These are phyloP conservation scores for Cryphonectria carpinicola DNA, from an alignment of 2,329 filamentous ascomycete genomes.

Conservation along the genomic window DNA sequence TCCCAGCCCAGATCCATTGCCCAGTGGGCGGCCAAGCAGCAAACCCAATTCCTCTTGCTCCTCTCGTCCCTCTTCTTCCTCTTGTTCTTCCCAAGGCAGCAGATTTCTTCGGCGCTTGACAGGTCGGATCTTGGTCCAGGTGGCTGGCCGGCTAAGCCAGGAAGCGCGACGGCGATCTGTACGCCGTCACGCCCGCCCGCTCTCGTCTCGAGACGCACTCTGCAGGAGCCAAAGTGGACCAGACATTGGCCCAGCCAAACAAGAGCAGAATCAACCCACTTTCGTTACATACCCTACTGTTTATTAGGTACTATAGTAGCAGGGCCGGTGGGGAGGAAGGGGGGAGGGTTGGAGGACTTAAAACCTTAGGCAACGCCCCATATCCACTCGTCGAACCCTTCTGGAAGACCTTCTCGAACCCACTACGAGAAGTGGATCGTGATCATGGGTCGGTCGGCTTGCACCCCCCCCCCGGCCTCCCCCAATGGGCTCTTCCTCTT, in stretches of 20 bases:
- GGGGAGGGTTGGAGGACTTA: neutral
- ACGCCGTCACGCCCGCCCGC: neutral
- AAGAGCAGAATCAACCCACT: slow-evolving; percentile 2
- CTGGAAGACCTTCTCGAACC: slow-evolving; percentile 27
- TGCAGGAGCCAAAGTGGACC: slow-evolving; percentile 28
- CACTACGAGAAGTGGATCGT: neutral
- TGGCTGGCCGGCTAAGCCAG: slow-evolving; percentile 9
- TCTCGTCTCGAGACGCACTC: slow-evolving; percentile 23
- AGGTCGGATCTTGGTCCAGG: neutral
- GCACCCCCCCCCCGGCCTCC: no score
- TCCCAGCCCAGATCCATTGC: neutral
- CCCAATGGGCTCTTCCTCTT: no score
- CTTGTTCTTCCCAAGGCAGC: neutral
- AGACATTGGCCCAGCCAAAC: neutral
- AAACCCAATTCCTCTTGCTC: neutral
- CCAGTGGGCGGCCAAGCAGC: neutral
- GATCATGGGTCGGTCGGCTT: neutral
- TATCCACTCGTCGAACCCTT: slow-evolving; percentile 26
- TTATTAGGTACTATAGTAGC: neutral
- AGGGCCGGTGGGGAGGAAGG: neutral
- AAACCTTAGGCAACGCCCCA: slow-evolving; percentile 4
- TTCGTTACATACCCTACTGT: neutral
- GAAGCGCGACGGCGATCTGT: slow-evolving; percentile 8
- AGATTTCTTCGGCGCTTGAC: neutral
- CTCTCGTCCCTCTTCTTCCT: neutral